Evolutionary conservation across 306 rosid species (phyloP).

Genomic region (Fragaria iinumae): DNA sequence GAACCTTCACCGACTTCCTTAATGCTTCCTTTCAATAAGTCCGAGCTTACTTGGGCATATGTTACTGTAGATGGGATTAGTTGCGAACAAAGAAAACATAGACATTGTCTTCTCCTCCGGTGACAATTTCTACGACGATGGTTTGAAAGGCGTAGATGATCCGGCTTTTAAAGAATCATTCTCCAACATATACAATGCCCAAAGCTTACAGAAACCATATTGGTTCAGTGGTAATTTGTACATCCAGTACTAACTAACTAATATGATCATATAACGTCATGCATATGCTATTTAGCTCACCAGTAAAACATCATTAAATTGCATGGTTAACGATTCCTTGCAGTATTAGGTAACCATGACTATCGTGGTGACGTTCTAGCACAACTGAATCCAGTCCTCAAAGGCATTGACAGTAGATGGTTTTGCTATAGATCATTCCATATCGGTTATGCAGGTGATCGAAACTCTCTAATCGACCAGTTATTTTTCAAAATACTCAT

Average conservation of each 20-base stretch:
- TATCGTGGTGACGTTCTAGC: conserved; percentile 82
- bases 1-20: background rate
- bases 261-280: background rate
- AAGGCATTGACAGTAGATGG: conserved; percentile 68
- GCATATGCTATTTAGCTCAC: too few species aligned
- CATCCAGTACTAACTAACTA: background rate
- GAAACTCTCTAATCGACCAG: background rate
- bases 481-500: background rate
- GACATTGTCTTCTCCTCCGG: conserved; percentile 68
- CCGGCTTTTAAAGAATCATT: conserved; percentile 49
- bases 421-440: conserved; percentile 57
- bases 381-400: conserved; percentile 53
- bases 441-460: conserved; percentile 50
- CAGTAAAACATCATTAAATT: background rate
- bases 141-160: conserved; percentile 48
- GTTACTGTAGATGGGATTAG: conserved; percentile 56
- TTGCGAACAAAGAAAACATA: conserved; percentile 43
- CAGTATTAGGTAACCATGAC: conserved; percentile 89
- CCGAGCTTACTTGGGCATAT: too few species aligned
- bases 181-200: conserved; percentile 56
- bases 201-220: conserved; percentile 48
- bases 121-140: conserved; percentile 57
- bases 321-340: background rate
- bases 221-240: conserved; percentile 54
- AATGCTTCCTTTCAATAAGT: too few species aligned